Evolutionary conservation across 345 rosid genomes (phyloP).

Genomic region (Aethionema arabicum): DNA sequence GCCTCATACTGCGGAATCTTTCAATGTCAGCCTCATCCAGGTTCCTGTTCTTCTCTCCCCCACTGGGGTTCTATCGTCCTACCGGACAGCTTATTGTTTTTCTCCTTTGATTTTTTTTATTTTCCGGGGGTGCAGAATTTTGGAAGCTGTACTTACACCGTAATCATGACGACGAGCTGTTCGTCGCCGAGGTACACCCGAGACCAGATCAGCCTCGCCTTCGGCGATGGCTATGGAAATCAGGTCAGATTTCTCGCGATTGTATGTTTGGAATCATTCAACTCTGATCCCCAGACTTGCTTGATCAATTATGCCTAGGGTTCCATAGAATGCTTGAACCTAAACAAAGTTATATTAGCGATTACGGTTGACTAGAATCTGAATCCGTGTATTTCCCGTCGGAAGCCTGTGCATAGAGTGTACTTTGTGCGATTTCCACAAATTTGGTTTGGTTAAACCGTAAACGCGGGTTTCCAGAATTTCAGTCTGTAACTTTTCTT

Average conservation of each 20-base stretch:
- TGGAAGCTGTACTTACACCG: slow-evolving; percentile 54
- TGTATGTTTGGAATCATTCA: not conserved
- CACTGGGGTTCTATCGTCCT: not conserved
- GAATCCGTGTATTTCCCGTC: not conserved
- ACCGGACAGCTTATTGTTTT: not conserved
- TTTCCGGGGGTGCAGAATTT: slow-evolving; percentile 26
- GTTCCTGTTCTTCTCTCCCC: slow-evolving; percentile 13
- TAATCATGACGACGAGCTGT: slow-evolving; percentile 52
- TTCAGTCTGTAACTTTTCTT: too few relatives aligned
- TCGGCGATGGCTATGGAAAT: slow-evolving; percentile 68
- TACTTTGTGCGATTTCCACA: too few relatives aligned
- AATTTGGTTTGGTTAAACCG: too few relatives aligned
- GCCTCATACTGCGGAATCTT: slow-evolving; percentile 44
- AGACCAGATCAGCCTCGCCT: slow-evolving; percentile 67
- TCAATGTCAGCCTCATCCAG: slow-evolving; percentile 45
- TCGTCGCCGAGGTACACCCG: slow-evolving; percentile 52
- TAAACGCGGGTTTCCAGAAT: too few relatives aligned
- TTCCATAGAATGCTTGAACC: not conserved
- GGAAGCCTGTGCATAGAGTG: not conserved
- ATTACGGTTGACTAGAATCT: not conserved
- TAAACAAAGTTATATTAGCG: not conserved
- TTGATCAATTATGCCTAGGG: not conserved
- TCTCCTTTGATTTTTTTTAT: not conserved
- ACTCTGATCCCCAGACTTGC: too few relatives aligned
- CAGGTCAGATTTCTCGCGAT: slow-evolving; percentile 36